These are phyloP conservation scores for Cyberlindnera mrakii DNA, from an alignment of 805 yeast species.

Conservation along the genomic window DNA sequence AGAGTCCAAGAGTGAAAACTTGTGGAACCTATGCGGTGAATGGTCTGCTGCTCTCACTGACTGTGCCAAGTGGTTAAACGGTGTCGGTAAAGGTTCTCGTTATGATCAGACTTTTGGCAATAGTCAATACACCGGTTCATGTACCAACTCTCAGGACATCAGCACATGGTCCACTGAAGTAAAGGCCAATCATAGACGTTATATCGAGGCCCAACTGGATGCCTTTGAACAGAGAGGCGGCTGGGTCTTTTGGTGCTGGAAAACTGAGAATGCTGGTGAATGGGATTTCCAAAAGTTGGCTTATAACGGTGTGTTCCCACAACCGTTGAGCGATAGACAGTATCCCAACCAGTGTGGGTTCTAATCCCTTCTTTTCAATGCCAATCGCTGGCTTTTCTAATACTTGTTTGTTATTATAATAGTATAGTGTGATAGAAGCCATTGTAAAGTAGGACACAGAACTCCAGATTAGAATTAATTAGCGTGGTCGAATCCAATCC, in stretches of 20 bases:
- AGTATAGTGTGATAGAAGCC: no score
- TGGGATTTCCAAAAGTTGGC: constrained; percentile 75
- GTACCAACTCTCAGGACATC: constrained; percentile 45
- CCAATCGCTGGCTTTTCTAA: no score
- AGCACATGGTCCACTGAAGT: constrained; percentile 54
- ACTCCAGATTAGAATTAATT: no score
- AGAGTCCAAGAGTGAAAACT: constrained; percentile 42
- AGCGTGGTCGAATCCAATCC: no score
- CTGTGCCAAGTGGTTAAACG: constrained; percentile 85
- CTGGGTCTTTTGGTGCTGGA: constrained; percentile 94
- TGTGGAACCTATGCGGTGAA: constrained; percentile 81
- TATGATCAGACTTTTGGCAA: constrained; percentile 57
- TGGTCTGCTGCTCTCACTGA: constrained; percentile 92
- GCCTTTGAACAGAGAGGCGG: constrained; percentile 72
- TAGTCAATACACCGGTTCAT: constrained; percentile 48
- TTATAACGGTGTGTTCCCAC: constrained; percentile 64
- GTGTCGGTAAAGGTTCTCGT: constrained; percentile 78
- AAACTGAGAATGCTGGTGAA: constrained; percentile 75
- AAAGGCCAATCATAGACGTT: constrained; percentile 55
- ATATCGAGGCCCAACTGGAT: constrained; percentile 86
- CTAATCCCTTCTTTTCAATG: not conserved
- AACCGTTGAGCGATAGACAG: constrained; percentile 64
- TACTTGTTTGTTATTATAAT: no score
- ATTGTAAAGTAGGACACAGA: no score
- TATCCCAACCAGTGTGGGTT: constrained; percentile 60